Percentiles rank a stretch among this genome's conserved stretches.
phyloP scores from a whole-genome alignment of 495 filamentous ascomycete species.

The Aspergillus ostianus region DNA sequence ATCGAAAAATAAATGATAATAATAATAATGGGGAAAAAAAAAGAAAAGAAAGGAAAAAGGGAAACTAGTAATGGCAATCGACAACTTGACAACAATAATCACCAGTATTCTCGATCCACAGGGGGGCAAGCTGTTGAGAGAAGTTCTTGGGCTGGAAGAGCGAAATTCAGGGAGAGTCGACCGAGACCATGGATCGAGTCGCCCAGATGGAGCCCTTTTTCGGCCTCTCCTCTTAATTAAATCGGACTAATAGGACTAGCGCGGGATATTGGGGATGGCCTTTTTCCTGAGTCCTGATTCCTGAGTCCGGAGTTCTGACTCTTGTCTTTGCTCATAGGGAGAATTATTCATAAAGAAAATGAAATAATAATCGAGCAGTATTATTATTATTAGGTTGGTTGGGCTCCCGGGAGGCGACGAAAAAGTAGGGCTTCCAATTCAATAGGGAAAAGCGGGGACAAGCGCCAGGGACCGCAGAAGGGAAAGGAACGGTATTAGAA shows the following conservation, averaged over 20 bases:
- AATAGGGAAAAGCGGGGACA: constrained; percentile 24
- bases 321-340: no score
- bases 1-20: neutral
- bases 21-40: no score
- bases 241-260: neutral
- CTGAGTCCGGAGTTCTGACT: no score
- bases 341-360: neutral
- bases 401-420: constrained; percentile 11
- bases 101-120: neutral
- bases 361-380: constrained; percentile 14
- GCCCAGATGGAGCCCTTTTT: neutral
- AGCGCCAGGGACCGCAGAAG: constrained; percentile 22
- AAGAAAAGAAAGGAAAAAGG: constrained; percentile 15
- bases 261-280: no score
- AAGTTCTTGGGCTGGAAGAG: neutral
- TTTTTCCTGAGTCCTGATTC: neutral
- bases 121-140: neutral
- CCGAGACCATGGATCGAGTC: neutral
- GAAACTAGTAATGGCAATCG: constrained; percentile 10
- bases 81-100: neutral
- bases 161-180: neutral
- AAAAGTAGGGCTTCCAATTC: constrained; percentile 15
- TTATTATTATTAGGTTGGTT: constrained; percentile 13
- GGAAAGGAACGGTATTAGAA: neutral
- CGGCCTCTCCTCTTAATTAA: neutral